Percentiles rank a stretch among this genome's conserved stretches.
Evolutionary conservation across 2,329 filamentous ascomycete genomes (phyloP).

Genomic region (Fusarium dimerum): DNA sequence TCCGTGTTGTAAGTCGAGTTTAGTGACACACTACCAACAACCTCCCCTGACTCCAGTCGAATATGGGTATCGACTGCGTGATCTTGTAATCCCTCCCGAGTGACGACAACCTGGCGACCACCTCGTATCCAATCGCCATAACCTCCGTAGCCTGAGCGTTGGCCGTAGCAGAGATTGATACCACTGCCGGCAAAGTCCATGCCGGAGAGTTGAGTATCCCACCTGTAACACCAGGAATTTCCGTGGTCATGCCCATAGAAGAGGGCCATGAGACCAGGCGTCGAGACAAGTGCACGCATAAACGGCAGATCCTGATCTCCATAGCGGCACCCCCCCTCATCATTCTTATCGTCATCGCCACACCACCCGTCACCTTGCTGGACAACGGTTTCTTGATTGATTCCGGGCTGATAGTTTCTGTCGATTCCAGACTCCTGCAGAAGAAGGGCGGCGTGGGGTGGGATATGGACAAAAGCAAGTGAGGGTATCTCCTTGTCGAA

Average conservation of each 20-base stretch:
- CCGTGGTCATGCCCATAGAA: conserved; percentile 70
- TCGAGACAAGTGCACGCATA: conserved; percentile 60
- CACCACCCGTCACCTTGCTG: conserved; percentile 48
- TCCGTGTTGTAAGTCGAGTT: conserved; percentile 63
- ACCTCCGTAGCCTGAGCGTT: conserved; percentile 70
- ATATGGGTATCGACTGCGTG: conserved; percentile 60
- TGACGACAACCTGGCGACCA: conserved; percentile 55
- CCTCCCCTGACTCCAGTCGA: conserved; percentile 55
- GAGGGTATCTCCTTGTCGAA: conserved; percentile 42
- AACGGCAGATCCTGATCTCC: conserved; percentile 59
- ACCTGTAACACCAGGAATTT: conserved; percentile 58
- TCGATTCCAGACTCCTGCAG: conserved; percentile 34
- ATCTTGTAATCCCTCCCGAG: conserved; percentile 40
- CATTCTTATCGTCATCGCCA: conserved; percentile 33
- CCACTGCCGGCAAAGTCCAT: conserved; percentile 43
- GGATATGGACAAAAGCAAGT: conserved; percentile 52
- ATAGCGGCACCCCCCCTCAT: conserved; percentile 41
- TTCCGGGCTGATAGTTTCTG: conserved; percentile 43
- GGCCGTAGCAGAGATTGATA: conserved; percentile 57
- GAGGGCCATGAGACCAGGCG: conserved; percentile 55
- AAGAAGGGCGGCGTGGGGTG: conserved; percentile 32
- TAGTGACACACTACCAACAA: conserved; percentile 53
- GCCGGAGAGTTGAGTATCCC: conserved; percentile 52
- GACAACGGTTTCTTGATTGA: conserved; percentile 46
- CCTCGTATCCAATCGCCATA: conserved; percentile 67